Percentiles rank a stretch among this genome's conserved stretches.
Evolutionary conservation across 176 grass and related monocot species (phyloP).

Genomic region (Triticum turgidum): DNA sequence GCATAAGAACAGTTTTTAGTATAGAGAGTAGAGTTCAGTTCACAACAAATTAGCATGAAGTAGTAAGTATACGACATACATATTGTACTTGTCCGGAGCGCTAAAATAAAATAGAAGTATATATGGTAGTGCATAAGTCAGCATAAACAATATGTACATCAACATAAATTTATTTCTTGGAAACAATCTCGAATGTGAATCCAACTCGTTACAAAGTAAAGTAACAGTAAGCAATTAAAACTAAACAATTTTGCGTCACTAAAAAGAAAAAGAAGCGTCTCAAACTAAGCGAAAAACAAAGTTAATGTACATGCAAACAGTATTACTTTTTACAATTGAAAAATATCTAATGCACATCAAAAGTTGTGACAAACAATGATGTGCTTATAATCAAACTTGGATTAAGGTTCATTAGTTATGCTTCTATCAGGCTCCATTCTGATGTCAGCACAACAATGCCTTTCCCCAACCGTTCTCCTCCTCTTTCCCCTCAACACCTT

Average conservation of each 20-base stretch:
- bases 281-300: slow-evolving; percentile 6
- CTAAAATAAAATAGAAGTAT: not conserved
- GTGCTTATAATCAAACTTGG: slow-evolving; percentile 50
- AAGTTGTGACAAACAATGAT: slow-evolving; percentile 47
- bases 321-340: slow-evolving; percentile 64
- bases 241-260: not conserved
- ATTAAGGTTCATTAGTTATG: slow-evolving; percentile 52
- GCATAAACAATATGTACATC: not conserved
- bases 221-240: slow-evolving; percentile 13
- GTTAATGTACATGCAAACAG: slow-evolving; percentile 63
- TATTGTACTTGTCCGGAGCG: not conserved
- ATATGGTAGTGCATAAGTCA: not conserved
- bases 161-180: slow-evolving; percentile 11
- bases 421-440: slow-evolving; percentile 49
- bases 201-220: slow-evolving; percentile 21
- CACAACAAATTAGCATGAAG: not conserved
- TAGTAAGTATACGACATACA: not conserved
- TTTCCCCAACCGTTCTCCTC: slow-evolving; percentile 33
- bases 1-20: not conserved
- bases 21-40: not conserved
- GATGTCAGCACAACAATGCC: slow-evolving; percentile 58
- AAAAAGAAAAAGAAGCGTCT: not conserved
- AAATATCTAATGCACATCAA: slow-evolving; percentile 52
- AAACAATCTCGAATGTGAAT: slow-evolving; percentile 1
- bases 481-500: slow-evolving; percentile 10